Base-by-base conservation (phyloP, 2,329 filamentous ascomycete genomes). In the Didymellaceae sp. region DNA sequence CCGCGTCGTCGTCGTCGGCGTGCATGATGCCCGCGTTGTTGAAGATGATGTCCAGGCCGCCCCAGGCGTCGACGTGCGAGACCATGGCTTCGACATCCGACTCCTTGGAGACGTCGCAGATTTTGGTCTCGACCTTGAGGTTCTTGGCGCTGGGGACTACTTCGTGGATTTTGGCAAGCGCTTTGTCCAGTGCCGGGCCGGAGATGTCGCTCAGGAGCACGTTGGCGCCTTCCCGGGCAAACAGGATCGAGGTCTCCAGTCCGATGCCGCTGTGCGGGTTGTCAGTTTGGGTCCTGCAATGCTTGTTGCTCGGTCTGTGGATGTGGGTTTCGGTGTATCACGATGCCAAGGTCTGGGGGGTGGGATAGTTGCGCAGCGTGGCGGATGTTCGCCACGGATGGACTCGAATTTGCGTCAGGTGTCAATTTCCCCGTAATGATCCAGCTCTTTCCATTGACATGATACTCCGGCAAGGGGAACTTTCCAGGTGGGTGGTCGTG, bases 11-110 rank as follows among this genome's bases (percentile, higher is more conserved):
- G 55, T 80, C 77, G 50, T 88, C 81, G 38, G 85, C 86, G 77
- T 96, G 92, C 92, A 97, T 97, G 75, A 97, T 97, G 46, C 92
- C 92, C 18, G 92, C 92, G 74, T 97, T 97, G 85, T 97, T 97
- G 86, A 96, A 97, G 66, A 96, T 90, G 69, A 96, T 80, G 72
- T 97, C 92, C 3, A 94, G 76, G 34, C 92, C 92, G 68, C 92
- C 92, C 89, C 90, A 95, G 49, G 83, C 71, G 74, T 97, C 92
- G 50, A 93, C 77, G 8, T 82, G 77, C 61, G 89, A 87, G 43
- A 96, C 80, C 71, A 89, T 85, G 47, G 86, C 84, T 67, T 91
- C 78, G 24, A 97, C 86, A 48, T 94, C 84, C 54, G 82, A 75
- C 73, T 97, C 92, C 67, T 91, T 92, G 72, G 90, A 91, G 45